A percentile compares a stretch with the other conserved stretches of the same genome.
Conservation (phyloP, 768 basidiomycete genomes). For the Leccinum broughii region DNA sequence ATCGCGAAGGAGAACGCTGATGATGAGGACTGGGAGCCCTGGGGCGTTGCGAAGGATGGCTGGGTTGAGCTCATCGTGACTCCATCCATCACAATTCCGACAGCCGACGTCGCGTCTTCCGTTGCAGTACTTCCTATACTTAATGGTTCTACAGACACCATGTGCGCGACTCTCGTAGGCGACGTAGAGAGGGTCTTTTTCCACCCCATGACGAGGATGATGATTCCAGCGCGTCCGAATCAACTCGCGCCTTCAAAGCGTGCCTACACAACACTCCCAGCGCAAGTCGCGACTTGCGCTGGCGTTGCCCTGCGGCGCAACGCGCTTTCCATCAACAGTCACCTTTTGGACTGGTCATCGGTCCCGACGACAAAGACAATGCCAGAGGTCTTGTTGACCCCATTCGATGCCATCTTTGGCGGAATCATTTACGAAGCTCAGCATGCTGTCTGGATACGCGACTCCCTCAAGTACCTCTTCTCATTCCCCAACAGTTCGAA, state of each 20-base stretch:
- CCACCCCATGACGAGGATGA: background rate
- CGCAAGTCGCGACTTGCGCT: no score
- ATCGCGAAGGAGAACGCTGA: slow-evolving; percentile 23
- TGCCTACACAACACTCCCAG: no score
- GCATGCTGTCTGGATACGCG: slow-evolving; percentile 48
- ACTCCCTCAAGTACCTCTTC: slow-evolving; percentile 35
- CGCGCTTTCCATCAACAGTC: slow-evolving; percentile 22
- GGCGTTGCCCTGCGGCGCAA: no score
- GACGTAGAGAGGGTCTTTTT: background rate
- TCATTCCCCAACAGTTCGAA: slow-evolving; percentile 18
- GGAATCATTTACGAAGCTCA: slow-evolving; percentile 54
- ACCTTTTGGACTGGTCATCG: no score
- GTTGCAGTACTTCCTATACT: no score
- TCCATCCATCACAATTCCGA: slow-evolving; percentile 28
- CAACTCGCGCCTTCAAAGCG: no score
- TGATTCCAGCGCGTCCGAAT: slow-evolving; percentile 35
- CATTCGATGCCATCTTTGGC: slow-evolving; percentile 39
- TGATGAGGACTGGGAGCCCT: slow-evolving; percentile 18
- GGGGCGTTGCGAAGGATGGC: slow-evolving; percentile 9
- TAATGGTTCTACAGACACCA: slow-evolving; percentile 22
- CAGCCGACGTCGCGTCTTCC: slow-evolving; percentile 32
- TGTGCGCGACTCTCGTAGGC: no score
- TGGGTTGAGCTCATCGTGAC: slow-evolving; percentile 16
- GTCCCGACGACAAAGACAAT: slow-evolving; percentile 3
- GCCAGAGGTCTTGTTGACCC: slow-evolving; percentile 26